Percentiles rank a stretch among this genome's conserved stretches.
Conservation (phyloP, 805 yeast species). For the Wickerhamomyces canadensis region DNA sequence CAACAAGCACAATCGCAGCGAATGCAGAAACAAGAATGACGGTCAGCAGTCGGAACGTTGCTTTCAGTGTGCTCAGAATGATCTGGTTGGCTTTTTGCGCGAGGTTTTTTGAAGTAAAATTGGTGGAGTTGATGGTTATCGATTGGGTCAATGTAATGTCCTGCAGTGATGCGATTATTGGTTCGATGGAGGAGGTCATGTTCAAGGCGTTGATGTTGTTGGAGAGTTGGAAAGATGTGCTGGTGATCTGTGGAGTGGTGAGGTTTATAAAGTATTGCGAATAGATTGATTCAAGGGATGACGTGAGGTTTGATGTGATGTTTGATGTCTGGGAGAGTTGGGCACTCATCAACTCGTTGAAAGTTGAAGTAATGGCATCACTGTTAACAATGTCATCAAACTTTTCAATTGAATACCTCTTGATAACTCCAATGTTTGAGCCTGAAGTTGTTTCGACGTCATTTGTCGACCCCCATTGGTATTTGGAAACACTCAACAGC, state of each 20-base stretch:
- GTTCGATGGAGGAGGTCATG: no score
- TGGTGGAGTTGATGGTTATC: background rate
- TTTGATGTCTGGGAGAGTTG: no score
- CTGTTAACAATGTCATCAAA: no score
- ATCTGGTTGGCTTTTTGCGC: background rate
- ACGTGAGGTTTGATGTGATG: no score
- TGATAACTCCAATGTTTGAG: background rate
- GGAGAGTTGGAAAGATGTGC: no score
- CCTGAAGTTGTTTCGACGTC: background rate
- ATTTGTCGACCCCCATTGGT: background rate
- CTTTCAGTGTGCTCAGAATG: background rate
- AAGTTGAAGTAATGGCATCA: no score
- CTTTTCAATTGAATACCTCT: background rate
- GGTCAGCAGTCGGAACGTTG: background rate
- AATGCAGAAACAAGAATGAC: background rate
- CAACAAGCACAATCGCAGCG: conserved; percentile 4
- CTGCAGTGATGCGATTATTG: no score
- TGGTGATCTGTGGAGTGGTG: no score
- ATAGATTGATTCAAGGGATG: no score
- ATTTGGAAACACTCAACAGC: background rate
- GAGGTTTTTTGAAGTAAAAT: background rate
- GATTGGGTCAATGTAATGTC: background rate
- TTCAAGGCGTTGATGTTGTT: no score
- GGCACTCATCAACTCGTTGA: no score
- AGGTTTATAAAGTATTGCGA: no score